Base-by-base conservation (phyloP, 1,284 basidiomycete genomes). In the Cutaneotrichosporon sp. region DNA sequence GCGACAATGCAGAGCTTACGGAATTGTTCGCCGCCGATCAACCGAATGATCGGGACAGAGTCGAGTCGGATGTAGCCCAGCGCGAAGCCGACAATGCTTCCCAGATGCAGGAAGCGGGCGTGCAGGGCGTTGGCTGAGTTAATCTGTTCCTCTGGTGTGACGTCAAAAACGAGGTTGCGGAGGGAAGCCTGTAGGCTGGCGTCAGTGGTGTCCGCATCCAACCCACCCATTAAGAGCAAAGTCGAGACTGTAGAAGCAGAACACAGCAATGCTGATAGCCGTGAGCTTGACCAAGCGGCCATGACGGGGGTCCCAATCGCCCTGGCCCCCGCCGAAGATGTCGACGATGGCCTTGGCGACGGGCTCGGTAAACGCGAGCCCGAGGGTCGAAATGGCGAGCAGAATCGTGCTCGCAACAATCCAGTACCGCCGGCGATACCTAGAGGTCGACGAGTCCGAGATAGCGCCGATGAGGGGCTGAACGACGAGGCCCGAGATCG, bases 101-200 rank as follows among this genome's bases (percentile, higher is more conserved):
- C 94, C n/a, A 92, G 88, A 76, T 97, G 92, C 56, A 88, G 89
- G 90, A 97, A 95, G 63, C 92, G 85, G 18, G 94, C 92, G 72
- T 97, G 93, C 95, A 96, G 99, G n/a, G 96, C 96, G 81, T 97
- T 99, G 7, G 90, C 94, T 16, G 88, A 85, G 68, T 89, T 93
- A 40, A 97, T 86, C 79, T 98, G 94, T 67, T 89, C 86, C 4
- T 89, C 85, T 5, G 93, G 93, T 0, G 92, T 88, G 53, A 94
- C 83, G 77, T 99, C 96, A 64, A 99, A 85, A 14, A 97, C 85
- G 26, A 99, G 86, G 75, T 97, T 97, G 40, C 95, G 85, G 22
- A 96, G 82, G 4, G 93, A 93, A 0, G 93, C 94, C 85, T 97
- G 94, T 52, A 97, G 82, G 4, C 91, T 92, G 55, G 2, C 11